Evolutionary conservation across 2,329 filamentous ascomycete species (phyloP).

Genomic region (Ophiobolus disseminans): DNA sequence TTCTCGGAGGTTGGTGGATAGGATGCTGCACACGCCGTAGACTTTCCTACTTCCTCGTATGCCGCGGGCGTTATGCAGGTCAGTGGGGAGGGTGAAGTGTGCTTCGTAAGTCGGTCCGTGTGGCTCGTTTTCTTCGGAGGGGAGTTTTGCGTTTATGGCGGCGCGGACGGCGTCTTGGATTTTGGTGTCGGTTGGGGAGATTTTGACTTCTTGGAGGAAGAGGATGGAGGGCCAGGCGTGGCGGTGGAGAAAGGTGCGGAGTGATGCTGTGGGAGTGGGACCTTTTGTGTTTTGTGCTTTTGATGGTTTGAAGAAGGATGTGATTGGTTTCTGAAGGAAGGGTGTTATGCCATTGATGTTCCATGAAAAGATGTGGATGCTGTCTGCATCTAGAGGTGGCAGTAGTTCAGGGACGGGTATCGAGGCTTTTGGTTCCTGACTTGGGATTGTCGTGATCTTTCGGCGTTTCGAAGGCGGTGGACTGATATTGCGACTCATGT

Average conservation of each 20-base stretch:
- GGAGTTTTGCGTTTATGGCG: slow-evolving; percentile 41
- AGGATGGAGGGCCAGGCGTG: slow-evolving; percentile 56
- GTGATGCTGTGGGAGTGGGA: slow-evolving; percentile 28
- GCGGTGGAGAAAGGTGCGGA: slow-evolving; percentile 54
- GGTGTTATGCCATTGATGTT: slow-evolving; percentile 58
- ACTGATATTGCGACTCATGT: slow-evolving; percentile 33
- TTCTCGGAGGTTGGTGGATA: slow-evolving; percentile 53
- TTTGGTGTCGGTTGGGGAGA: slow-evolving; percentile 48
- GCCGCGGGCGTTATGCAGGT: slow-evolving; percentile 59
- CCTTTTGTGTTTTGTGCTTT: slow-evolving; percentile 10
- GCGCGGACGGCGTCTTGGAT: slow-evolving; percentile 50
- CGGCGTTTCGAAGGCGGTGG: slow-evolving; percentile 33
- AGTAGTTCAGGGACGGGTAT: slow-evolving; percentile 3
- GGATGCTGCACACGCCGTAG: slow-evolving; percentile 60
- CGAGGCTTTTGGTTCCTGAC: background rate
- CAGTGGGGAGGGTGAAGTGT: slow-evolving; percentile 57
- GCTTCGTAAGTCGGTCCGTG: slow-evolving; percentile 51
- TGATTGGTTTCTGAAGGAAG: slow-evolving; percentile 52
- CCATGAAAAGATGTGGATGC: slow-evolving; percentile 55
- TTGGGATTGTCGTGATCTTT: slow-evolving; percentile 12
- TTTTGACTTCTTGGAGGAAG: slow-evolving; percentile 60
- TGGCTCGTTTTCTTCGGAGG: background rate
- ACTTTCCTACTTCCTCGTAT: slow-evolving; percentile 55
- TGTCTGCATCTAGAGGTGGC: slow-evolving; percentile 9
- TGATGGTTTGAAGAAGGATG: slow-evolving; percentile 45